Base-by-base conservation (phyloP, 2,329 filamentous ascomycete species). In the Elsinoe arachidis region DNA sequence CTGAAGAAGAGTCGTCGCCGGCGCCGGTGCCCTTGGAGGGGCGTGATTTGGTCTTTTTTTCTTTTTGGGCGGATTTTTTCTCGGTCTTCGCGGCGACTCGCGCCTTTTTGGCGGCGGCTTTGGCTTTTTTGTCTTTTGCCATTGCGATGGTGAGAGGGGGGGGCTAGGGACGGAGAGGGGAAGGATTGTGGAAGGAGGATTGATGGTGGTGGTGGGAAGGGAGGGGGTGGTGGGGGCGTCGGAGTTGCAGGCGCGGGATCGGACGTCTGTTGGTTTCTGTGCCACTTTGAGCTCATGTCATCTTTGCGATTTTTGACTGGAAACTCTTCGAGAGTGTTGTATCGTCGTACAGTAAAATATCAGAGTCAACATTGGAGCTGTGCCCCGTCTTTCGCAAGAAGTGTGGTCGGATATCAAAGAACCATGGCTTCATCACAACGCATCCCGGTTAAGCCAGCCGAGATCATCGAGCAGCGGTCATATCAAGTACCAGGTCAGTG, bases 31-130 rank as follows among this genome's bases (percentile, higher is more conserved):
- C 1, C 71, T 87, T 88, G 54, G 26, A 30, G 26, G 70, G 75
- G 65, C 91, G 90, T 65, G 81, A 78, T 72, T 90, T 95, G 71
- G 95, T 95, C 66, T 93, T 90, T 72, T 88, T 93, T 68, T 87
- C 86, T 71, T 93, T 88, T 74, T 95, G 95, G n/a, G 78, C 77
- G 3, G 80, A 78, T 55, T 78, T 76, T 56, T 79, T 78, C 55
- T 77, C 78, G 62, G 81, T 80, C 63, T 80, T 76, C 63, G 80
- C 77, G 11, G 67, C 66, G 33, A 63, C 63, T 14, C 65, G 63
- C 7, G 61, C 62, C 56, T 69, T 69, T 56, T 72, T 72, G 56
- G 75, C 74, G 17, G 80, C 80, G 4, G 74, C 73, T 64, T 81
- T 81, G 17, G 72, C 74, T 72, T 77, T 83, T 79, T 70, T 82